Conservation (phyloP, 1,139 yeast species). For the Lodderomyces beijingensis region DNA sequence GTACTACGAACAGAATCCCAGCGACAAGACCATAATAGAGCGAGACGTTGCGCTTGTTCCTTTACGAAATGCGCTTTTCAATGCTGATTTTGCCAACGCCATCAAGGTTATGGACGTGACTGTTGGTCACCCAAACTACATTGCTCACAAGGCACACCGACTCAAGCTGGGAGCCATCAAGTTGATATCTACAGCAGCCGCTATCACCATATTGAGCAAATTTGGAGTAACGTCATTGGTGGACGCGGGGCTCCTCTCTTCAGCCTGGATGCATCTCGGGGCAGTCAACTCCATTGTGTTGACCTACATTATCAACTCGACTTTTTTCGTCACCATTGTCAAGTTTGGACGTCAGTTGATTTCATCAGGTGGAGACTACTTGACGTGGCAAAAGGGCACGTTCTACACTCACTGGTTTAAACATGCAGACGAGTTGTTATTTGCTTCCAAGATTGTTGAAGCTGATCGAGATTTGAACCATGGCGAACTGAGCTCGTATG, state of each 20-base stretch:
- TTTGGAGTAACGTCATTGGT: slow-evolving; percentile 34
- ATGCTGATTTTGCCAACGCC: slow-evolving; percentile 57
- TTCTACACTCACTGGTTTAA: slow-evolving; percentile 61
- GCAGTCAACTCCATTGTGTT: slow-evolving; percentile 59
- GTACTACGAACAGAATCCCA: slow-evolving; percentile 35
- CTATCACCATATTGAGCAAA: slow-evolving; percentile 35
- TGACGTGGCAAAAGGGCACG: slow-evolving; percentile 64
- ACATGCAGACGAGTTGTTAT: slow-evolving; percentile 65
- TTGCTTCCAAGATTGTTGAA: slow-evolving; percentile 63
- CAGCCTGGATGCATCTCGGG: slow-evolving; percentile 39
- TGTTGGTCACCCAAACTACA: slow-evolving; percentile 52
- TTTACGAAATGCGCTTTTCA: slow-evolving; percentile 53
- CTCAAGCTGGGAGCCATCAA: slow-evolving; percentile 27
- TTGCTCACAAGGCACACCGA: slow-evolving; percentile 25
- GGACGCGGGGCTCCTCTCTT: slow-evolving; percentile 30
- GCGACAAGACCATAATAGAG: slow-evolving; percentile 26
- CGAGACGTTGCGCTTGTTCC: slow-evolving; percentile 55
- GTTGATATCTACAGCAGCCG: slow-evolving; percentile 30
- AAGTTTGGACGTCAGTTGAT: slow-evolving; percentile 48
- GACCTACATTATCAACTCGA: slow-evolving; percentile 60
- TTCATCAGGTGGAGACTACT: slow-evolving; percentile 49
- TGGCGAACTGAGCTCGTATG: slow-evolving; percentile 31
- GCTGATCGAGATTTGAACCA: slow-evolving; percentile 59
- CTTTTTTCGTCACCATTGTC: slow-evolving; percentile 58
- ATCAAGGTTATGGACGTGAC: slow-evolving; percentile 57